Evolutionary conservation across 1,284 basidiomycete genomes (phyloP).

Genomic region (Pseudomicrostroma phylloplanum): DNA sequence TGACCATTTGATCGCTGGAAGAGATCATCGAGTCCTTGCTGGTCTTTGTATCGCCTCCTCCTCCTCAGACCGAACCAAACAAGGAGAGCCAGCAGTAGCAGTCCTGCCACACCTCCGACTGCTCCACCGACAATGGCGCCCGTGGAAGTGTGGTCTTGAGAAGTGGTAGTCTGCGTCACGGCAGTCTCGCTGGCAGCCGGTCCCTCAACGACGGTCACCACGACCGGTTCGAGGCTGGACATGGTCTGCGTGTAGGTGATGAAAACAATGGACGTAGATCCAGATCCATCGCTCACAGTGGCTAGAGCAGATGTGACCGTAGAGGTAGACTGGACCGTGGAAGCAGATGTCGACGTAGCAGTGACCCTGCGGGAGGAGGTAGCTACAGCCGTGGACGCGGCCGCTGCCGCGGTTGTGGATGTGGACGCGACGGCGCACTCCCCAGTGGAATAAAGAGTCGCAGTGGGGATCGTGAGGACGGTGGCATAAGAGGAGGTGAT

Average conservation of each 20-base stretch:
- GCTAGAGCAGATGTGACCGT: constrained; percentile 34
- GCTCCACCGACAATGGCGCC: neutral
- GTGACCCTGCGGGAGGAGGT: neutral
- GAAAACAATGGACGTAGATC: neutral
- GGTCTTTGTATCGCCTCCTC: neutral
- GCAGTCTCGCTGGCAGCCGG: neutral
- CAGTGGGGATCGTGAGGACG: neutral
- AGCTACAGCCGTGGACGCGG: neutral
- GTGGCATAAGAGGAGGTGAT: constrained; percentile 1
- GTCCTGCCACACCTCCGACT: neutral
- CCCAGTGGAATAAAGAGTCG: neutral
- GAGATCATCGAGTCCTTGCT: neutral
- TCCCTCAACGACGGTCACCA: neutral
- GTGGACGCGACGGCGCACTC: neutral
- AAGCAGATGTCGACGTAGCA: constrained; percentile 17
- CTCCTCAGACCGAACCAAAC: neutral
- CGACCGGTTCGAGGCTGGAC: neutral
- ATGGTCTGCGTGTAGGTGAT: constrained; percentile 5
- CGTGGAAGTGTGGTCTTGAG: neutral
- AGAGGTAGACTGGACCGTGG: constrained; percentile 48
- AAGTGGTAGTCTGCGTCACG: neutral
- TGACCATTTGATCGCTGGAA: neutral
- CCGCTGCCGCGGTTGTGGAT: neutral
- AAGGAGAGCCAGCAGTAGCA: neutral
- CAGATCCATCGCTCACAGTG: constrained; percentile 3